Evolutionary conservation across 2,329 filamentous ascomycete genomes (phyloP).

Genomic region (Graphilbum sp.): DNA sequence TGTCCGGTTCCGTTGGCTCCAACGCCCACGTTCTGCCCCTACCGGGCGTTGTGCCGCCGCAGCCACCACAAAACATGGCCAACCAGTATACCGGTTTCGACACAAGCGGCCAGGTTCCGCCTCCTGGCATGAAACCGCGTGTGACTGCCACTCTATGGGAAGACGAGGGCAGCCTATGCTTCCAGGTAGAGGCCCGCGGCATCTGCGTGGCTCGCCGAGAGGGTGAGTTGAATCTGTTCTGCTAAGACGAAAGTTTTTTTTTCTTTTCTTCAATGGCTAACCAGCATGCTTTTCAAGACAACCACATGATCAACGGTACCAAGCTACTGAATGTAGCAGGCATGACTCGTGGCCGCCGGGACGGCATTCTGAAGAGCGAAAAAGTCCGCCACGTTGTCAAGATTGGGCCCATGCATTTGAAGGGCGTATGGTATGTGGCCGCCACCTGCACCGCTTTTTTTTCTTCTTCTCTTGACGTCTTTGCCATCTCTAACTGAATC

Average conservation of each 20-base stretch:
- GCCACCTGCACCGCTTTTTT: background rate
- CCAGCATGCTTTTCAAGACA: slow-evolving; percentile 49
- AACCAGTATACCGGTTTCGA: slow-evolving; percentile 49
- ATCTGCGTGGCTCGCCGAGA: slow-evolving; percentile 91
- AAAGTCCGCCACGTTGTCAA: slow-evolving; percentile 95
- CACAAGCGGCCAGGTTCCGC: slow-evolving; percentile 80
- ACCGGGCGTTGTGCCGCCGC: slow-evolving; percentile 40
- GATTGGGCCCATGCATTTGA: slow-evolving; percentile 97
- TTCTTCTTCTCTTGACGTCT: slow-evolving; percentile 5
- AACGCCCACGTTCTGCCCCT: slow-evolving; percentile 52
- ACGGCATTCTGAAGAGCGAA: slow-evolving; percentile 95
- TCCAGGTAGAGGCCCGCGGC: slow-evolving; percentile 90
- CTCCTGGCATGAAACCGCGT: slow-evolving; percentile 86
- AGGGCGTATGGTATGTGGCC: slow-evolving; percentile 74
- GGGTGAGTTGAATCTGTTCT: slow-evolving; percentile 35
- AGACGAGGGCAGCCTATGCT: slow-evolving; percentile 93
- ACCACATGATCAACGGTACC: slow-evolving; percentile 98
- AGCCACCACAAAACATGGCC: slow-evolving; percentile 25
- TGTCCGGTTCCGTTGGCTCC: slow-evolving; percentile 51
- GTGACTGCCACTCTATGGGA: slow-evolving; percentile 97
- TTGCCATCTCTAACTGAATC: slow-evolving; percentile 5
- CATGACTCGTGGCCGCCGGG: slow-evolving; percentile 89
- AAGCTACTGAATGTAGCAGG: slow-evolving; percentile 94
- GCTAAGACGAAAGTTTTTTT: background rate
- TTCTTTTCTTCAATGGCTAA: background rate